A percentile compares a stretch with the other conserved stretches of the same genome.
These are phyloP conservation scores for Umbelopsis ramanniana DNA, from an alignment of 192 early-diverging fungal species.

Conservation along the genomic window DNA sequence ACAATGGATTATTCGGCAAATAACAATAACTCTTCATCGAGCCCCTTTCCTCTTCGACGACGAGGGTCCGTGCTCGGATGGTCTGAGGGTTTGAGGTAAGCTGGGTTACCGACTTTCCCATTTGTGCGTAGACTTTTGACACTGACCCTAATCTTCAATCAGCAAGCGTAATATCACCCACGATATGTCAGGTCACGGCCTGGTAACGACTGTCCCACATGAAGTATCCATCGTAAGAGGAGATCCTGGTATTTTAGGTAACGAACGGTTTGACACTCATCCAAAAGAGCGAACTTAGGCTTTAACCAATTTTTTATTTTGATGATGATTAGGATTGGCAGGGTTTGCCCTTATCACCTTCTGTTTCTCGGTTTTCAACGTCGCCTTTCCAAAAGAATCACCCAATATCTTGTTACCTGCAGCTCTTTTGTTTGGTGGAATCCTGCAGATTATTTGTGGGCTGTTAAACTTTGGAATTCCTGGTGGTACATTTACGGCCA, in stretches of 20 bases:
- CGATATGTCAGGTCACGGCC: slow-evolving; percentile 7
- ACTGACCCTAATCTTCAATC: not conserved
- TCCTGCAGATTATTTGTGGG: slow-evolving; percentile 30
- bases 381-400: slow-evolving; percentile 23
- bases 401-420: slow-evolving; percentile 22
- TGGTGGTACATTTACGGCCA: slow-evolving; percentile 35
- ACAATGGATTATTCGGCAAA: no score
- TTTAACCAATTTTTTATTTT: not conserved
- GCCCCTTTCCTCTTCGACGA: not conserved
- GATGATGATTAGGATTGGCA: not conserved
- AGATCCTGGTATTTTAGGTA: slow-evolving; percentile 7
- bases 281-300: not conserved
- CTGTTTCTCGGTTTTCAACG: slow-evolving; percentile 22
- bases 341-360: slow-evolving; percentile 32
- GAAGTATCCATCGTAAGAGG: not conserved
- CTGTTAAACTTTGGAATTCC: slow-evolving; percentile 26
- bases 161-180: slow-evolving; percentile 12
- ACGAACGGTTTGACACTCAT: not conserved
- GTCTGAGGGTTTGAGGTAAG: not conserved
- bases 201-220: not conserved
- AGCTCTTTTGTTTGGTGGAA: slow-evolving; percentile 35
- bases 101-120: not conserved
- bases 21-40: no score
- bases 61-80: slow-evolving; percentile 2
- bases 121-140: not conserved